A percentile compares a stretch with the other conserved stretches of the same genome.
These are phyloP conservation scores for Nitzschia sp. DNA, from an alignment of 108 stramenopile genomes.

Conservation along the genomic window DNA sequence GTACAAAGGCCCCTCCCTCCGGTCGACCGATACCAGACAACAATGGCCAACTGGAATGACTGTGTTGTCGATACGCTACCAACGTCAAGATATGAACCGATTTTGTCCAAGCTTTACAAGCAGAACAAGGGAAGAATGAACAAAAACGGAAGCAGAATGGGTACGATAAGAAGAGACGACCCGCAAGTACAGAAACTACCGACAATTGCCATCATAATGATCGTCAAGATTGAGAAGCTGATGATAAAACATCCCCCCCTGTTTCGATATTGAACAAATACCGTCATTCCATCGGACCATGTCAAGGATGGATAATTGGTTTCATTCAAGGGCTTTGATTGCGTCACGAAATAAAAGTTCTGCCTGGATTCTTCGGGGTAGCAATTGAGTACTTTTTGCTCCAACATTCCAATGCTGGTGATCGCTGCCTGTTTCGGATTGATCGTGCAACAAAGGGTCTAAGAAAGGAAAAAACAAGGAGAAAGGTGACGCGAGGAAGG, in stretches of 20 bases:
- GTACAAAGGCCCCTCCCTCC: too few species aligned
- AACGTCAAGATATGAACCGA: too few species aligned
- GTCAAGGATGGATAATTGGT: not conserved
- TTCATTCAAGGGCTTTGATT: slow-evolving; percentile 6
- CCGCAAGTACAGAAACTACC: slow-evolving; percentile 47
- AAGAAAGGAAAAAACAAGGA: not conserved
- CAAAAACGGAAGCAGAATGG: slow-evolving; percentile 49
- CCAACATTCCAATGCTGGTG: not conserved
- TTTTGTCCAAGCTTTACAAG: too few species aligned
- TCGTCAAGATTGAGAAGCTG: slow-evolving; percentile 38
- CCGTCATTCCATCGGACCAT: slow-evolving; percentile 23
- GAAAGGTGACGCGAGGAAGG: not conserved
- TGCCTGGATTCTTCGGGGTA: slow-evolving; percentile 5
- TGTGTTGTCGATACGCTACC: too few species aligned
- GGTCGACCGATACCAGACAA: too few species aligned
- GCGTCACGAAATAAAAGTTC: slow-evolving; percentile 13
- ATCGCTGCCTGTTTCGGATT: not conserved
- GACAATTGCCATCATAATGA: slow-evolving; percentile 34
- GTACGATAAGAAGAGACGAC: slow-evolving; percentile 36
- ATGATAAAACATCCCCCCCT: slow-evolving; percentile 57
- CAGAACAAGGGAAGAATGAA: slow-evolving; percentile 59
- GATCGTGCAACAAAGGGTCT: slow-evolving; percentile 19
- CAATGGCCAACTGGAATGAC: too few species aligned
- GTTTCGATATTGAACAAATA: slow-evolving; percentile 36
- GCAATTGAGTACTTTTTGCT: slow-evolving; percentile 4